Evolutionary conservation across 352 stramenopile species (phyloP).

Genomic region (Globisporangium cederbergense): DNA sequence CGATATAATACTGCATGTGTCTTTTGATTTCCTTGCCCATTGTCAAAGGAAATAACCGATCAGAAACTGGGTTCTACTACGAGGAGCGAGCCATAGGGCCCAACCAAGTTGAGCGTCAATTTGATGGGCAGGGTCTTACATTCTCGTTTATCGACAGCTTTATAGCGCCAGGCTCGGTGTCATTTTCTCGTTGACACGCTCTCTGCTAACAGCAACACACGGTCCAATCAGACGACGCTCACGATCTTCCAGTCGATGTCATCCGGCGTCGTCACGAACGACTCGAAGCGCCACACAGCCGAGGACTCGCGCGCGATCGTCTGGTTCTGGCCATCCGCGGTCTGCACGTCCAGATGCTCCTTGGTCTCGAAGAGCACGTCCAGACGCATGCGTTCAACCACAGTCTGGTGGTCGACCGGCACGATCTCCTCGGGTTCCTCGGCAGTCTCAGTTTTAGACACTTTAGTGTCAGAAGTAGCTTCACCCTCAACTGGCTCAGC

Average conservation of each 20-base stretch:
- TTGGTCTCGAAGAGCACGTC: constrained; percentile 38
- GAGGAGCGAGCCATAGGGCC: too few relatives aligned
- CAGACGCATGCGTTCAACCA: constrained; percentile 38
- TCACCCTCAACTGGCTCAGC: constrained; percentile 11
- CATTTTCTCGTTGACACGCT: too few relatives aligned
- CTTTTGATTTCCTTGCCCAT: too few relatives aligned
- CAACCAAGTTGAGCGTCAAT: too few relatives aligned
- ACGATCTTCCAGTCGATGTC: constrained; percentile 67
- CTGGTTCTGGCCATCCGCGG: constrained; percentile 25
- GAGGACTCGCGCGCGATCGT: constrained; percentile 28
- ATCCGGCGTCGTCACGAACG: constrained; percentile 44
- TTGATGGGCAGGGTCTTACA: too few relatives aligned
- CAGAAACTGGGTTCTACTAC: too few relatives aligned
- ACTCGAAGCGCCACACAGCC: constrained; percentile 52
- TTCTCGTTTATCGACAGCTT: too few relatives aligned
- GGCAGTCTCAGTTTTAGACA: constrained; percentile 11
- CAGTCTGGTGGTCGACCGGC: constrained; percentile 24
- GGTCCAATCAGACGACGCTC: constrained; percentile 17
- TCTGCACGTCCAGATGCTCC: constrained; percentile 39
- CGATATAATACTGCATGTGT: too few relatives aligned
- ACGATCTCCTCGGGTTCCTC: constrained; percentile 20
- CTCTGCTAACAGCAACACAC: too few relatives aligned
- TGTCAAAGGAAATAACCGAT: too few relatives aligned
- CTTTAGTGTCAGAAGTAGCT: not conserved
- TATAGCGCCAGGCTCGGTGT: too few relatives aligned